These are phyloP conservation scores for Leptodermis oblonga DNA, from an alignment of 257 asterid genomes.

Conservation along the genomic window DNA sequence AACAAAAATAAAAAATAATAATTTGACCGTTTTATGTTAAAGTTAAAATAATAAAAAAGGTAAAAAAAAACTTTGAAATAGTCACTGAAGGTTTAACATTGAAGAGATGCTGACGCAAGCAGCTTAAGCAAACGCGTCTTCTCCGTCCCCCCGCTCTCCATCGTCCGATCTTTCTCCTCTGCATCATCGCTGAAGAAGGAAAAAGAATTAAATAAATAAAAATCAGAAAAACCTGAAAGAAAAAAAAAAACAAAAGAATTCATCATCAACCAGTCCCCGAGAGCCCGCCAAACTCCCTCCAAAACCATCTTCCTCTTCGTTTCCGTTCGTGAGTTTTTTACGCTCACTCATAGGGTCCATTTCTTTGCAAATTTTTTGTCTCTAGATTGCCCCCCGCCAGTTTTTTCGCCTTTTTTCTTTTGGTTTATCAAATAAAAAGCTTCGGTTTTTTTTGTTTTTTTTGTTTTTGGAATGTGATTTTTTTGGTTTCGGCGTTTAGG, in stretches of 20 bases:
- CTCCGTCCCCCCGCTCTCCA: constrained; percentile 36
- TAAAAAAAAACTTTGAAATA: too few relatives aligned
- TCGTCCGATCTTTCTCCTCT: constrained; percentile 64
- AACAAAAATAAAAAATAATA: too few relatives aligned
- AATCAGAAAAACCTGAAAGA: not conserved
- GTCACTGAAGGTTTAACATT: too few relatives aligned
- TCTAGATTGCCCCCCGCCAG: not conserved
- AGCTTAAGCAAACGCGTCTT: too few relatives aligned
- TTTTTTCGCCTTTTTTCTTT: not conserved
- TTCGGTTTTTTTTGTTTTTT: not conserved
- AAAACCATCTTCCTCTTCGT: not conserved
- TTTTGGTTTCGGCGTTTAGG: constrained; percentile 11
- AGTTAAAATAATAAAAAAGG: too few relatives aligned
- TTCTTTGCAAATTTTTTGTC: not conserved
- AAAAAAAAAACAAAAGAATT: constrained; percentile 26
- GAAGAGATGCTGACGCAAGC: too few relatives aligned
- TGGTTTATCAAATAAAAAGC: not conserved
- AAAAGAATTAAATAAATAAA: not conserved
- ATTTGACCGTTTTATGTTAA: too few relatives aligned
- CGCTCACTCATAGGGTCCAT: not conserved
- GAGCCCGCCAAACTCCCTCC: constrained; percentile 52
- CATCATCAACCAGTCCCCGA: constrained; percentile 41
- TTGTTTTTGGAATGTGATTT: not conserved
- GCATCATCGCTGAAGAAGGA: constrained; percentile 26
- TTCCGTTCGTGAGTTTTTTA: not conserved